Base-by-base conservation (phyloP, 106 monocot species). In the Dendrobium officinale region DNA sequence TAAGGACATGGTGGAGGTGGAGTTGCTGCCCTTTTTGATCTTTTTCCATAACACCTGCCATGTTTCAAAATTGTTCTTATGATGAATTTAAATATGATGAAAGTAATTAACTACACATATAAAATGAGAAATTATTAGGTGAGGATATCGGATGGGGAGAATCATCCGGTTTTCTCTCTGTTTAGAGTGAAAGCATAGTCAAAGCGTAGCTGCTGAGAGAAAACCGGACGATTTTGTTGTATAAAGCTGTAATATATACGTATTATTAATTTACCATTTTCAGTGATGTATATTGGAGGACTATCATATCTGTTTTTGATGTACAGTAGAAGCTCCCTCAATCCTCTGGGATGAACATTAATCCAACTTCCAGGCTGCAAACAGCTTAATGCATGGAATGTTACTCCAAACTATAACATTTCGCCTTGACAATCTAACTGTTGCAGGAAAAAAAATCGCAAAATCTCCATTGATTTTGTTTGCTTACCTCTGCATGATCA, bases 1-100 rank as follows among this genome's bases (percentile, higher is more conserved):
- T 74, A 79, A 83, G 68, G 68, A 86, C 75, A 64, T 78, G 19
- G 75, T 84, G 68, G 51, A 79, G 73, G 79, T 86, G 68, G 61
- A 79, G 73, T 75, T 82, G 19, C 24, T 78, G 77, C 54, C 67
- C 44, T 55, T 86, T 78, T 64, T 85, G 37, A 19, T 19, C 73
- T 75, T 87, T 45, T 72, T 81, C 68, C 84, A 80, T 42, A 42
- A 31, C 40, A 47, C 85, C 75, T 75, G 45, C 22, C 6, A 75
- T 47, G 2, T 37, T 44, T 75, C 45, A 75, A 7, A 47, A 42
- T 37, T 73, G 7, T 5, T 16, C 15, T 42, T 16, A 4, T 73
- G 41, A 40, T 42, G 0, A 42, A 40, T 5, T 3, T 16, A 41
- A 73, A 73, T 11, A 73, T 16, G 72, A 73, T 73, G 9, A 40